These are phyloP conservation scores for Peziza echinospora DNA, from an alignment of 495 filamentous ascomycete species.

Conservation along the genomic window DNA sequence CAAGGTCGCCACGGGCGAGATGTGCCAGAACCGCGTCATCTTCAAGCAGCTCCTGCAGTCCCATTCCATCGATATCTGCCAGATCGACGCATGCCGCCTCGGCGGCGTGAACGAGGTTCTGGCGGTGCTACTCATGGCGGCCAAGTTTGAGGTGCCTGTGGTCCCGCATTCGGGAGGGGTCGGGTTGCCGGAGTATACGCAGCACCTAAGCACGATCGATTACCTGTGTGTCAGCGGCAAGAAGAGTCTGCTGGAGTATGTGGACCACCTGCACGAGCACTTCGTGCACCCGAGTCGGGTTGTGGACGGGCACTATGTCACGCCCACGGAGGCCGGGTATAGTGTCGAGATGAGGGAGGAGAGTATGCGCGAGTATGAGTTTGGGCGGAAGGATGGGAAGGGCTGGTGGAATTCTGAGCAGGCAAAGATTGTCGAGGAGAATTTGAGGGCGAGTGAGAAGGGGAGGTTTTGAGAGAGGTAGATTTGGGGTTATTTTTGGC, in stretches of 20 bases:
- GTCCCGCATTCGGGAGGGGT: conserved; percentile 83
- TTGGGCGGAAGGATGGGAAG: conserved; percentile 52
- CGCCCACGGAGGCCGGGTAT: conserved; percentile 63
- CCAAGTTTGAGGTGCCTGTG: conserved; percentile 60
- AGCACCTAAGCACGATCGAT: conserved; percentile 83
- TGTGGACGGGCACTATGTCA: conserved; percentile 70
- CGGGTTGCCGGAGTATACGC: conserved; percentile 81
- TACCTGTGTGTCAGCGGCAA: conserved; percentile 76
- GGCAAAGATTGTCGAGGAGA: conserved; percentile 37
- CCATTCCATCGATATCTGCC: conserved; percentile 67
- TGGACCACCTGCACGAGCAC: conserved; percentile 86
- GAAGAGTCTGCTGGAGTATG: conserved; percentile 66
- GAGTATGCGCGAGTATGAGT: conserved; percentile 60
- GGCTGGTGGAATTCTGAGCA: conserved; percentile 66
- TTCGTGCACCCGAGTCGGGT: conserved; percentile 65
- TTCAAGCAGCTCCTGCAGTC: conserved; percentile 77
- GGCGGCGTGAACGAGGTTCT: conserved; percentile 86
- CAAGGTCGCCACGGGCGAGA: conserved; percentile 81
- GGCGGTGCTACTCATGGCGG: conserved; percentile 73
- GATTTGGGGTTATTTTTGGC: too few relatives aligned
- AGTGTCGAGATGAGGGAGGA: conserved; percentile 81
- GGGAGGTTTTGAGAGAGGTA: too few relatives aligned
- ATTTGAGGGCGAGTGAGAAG: background rate
- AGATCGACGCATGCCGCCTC: conserved; percentile 78
- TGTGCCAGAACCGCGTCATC: conserved; percentile 87